A percentile compares a stretch with the other conserved stretches of the same genome.
These are phyloP conservation scores for Croton laevigatus DNA, from an alignment of 441 rosid species.

Conservation along the genomic window DNA sequence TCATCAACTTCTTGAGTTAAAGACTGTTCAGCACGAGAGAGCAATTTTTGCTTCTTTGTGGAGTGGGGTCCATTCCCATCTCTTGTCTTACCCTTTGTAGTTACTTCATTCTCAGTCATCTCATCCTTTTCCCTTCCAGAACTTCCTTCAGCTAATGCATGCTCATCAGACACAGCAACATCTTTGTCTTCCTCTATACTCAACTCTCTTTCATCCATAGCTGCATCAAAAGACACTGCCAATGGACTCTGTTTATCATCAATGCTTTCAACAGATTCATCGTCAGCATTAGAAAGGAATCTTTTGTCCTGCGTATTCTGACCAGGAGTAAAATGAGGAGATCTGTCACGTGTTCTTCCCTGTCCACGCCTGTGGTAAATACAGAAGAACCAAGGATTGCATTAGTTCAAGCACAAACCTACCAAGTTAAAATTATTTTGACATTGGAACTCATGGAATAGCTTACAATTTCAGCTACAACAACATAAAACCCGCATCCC, in stretches of 20 bases:
- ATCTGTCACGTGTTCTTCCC: constrained; percentile 35
- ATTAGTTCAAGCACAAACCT: constrained; percentile 8
- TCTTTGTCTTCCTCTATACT: constrained; percentile 52
- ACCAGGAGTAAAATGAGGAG: constrained; percentile 47
- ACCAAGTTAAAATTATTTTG: constrained; percentile 5
- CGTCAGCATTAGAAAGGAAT: constrained; percentile 40
- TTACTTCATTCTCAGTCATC: constrained; percentile 25
- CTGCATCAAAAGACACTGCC: constrained; percentile 39
- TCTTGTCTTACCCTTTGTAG: constrained; percentile 26
- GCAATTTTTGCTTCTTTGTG: constrained; percentile 35
- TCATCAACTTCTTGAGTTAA: constrained; percentile 54
- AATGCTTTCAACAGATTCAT: constrained; percentile 60
- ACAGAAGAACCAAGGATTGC: constrained; percentile 2
- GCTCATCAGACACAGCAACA: constrained; percentile 35
- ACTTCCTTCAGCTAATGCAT: constrained; percentile 37
- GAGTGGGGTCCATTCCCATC: constrained; percentile 34
- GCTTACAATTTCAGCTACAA: neutral
- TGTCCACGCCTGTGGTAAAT: constrained; percentile 33
- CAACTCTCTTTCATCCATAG: constrained; percentile 45
- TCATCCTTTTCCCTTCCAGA: constrained; percentile 51
- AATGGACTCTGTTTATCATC: constrained; percentile 46
- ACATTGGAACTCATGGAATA: neutral
- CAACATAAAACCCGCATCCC: neutral
- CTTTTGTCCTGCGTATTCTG: constrained; percentile 41
- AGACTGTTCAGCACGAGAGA: constrained; percentile 41